Evolutionary conservation across 2,329 filamentous ascomycete genomes (phyloP).

Genomic region (Hypomyces rosellus): DNA sequence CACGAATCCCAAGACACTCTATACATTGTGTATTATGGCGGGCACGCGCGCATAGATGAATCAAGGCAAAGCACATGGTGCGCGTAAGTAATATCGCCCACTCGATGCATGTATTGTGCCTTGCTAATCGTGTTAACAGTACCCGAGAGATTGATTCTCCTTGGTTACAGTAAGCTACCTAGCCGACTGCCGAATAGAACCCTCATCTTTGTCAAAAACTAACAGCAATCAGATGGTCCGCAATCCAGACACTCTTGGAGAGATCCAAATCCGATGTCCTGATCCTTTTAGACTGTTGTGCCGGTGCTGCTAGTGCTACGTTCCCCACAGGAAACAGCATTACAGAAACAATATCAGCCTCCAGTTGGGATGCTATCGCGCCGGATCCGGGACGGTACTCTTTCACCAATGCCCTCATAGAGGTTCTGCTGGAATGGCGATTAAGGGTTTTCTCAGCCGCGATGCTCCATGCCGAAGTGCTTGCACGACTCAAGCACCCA

Average conservation of each 20-base stretch:
- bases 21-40: slow-evolving; percentile 54
- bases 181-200: background rate
- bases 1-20: slow-evolving; percentile 50
- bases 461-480: slow-evolving; percentile 54
- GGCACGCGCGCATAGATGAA: slow-evolving; percentile 54
- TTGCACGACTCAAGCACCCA: slow-evolving; percentile 55
- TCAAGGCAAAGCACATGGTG: slow-evolving; percentile 56
- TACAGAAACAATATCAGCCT: slow-evolving; percentile 56
- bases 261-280: slow-evolving; percentile 51
- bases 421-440: slow-evolving; percentile 53
- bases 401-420: slow-evolving; percentile 53
- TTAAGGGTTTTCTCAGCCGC: slow-evolving; percentile 50
- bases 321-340: slow-evolving; percentile 53
- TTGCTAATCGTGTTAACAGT: slow-evolving; percentile 23
- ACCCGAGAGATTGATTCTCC: slow-evolving; percentile 46
- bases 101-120: background rate
- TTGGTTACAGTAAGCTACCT: slow-evolving; percentile 44
- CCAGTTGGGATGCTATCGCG: slow-evolving; percentile 56
- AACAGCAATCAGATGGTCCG: slow-evolving; percentile 42
- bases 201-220: background rate
- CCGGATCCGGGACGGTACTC: slow-evolving; percentile 54
- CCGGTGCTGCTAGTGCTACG: slow-evolving; percentile 53
- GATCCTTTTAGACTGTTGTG: slow-evolving; percentile 54
- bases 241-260: slow-evolving; percentile 53
- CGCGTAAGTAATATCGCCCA: slow-evolving; percentile 36